Evolutionary conservation across 371 early-diverging fungal genomes (phyloP), one percentile per base, ranked within the genome.

Genomic region (Mucor circinelloides): DNA sequence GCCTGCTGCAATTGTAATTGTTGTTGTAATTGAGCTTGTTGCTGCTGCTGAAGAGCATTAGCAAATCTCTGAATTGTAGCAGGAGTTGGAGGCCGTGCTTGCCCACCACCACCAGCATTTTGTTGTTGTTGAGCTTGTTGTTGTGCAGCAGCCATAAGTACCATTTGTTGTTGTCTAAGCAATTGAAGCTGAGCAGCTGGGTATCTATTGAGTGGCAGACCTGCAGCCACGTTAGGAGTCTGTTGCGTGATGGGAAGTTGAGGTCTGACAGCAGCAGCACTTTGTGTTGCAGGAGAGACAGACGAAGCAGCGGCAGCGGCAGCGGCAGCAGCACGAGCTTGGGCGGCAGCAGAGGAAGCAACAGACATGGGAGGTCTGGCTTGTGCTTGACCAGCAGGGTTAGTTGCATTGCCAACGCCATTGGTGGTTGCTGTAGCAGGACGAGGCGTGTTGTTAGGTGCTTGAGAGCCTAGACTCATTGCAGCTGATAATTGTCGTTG

Each of bases 401-500:
- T 10, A 25, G 58, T 6, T 27, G 48, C 15, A 25, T 52, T 52
- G 4, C 0, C 25, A 52, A 27, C 52, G 27, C 52, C 52, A 27
- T 7, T 27, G 13, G 15, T 13, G 27, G 5, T 17, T 6, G 44
- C 52, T 36, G 59, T 13, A 15, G 54, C 61, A 23, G 57, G 57
- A 36, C 58, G 65, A 12, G 60, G 67, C 3, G 57, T 57, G 12
- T 46, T 44, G 19, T 34, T 44, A 30, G 64, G 62, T 13, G 54
- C 28, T 58, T 70, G 66, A 12, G 66, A 46, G 10, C 63, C 67
- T 30, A 71, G 59, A 32, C 62, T 50, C 42, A 88, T 74, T 6
- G 66, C 70, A 0, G 89, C 82, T 7, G 89, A 84, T 46, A 87
- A 77, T 40, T 90, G 88, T 7, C 91, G 80, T 66, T 91, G 91